These are phyloP conservation scores for Quercus suber DNA, from an alignment of 306 rosid species.

Conservation along the genomic window DNA sequence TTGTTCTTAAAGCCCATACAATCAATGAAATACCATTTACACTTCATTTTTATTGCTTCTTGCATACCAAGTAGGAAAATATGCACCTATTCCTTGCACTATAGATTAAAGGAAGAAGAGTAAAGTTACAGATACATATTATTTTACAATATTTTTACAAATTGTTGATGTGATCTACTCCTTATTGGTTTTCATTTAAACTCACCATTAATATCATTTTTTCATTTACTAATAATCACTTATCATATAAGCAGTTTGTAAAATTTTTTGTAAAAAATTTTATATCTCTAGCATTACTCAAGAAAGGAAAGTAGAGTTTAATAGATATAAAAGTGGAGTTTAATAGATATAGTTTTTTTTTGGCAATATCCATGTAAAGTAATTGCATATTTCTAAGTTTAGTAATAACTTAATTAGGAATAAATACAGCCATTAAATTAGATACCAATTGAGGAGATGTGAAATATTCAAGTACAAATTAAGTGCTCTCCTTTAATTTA, in stretches of 20 bases:
- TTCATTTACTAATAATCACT: too few relatives aligned
- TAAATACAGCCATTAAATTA: conserved; percentile 14
- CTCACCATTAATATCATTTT: too few relatives aligned
- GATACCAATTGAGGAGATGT: conserved; percentile 17
- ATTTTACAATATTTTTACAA: too few relatives aligned
- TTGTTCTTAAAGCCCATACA: neutral
- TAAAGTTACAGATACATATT: too few relatives aligned
- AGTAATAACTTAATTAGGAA: conserved; percentile 9
- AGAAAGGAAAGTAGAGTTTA: neutral
- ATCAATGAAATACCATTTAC: neutral
- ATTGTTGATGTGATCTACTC: too few relatives aligned
- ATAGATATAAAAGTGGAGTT: neutral
- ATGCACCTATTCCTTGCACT: neutral
- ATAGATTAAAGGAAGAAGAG: neutral
- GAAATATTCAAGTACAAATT: conserved; percentile 19
- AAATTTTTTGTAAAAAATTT: too few relatives aligned
- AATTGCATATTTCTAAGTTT: neutral
- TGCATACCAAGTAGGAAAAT: neutral
- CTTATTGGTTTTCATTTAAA: too few relatives aligned
- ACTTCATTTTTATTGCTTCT: neutral
- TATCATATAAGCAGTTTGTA: too few relatives aligned
- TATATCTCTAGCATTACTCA: too few relatives aligned
- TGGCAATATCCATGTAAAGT: neutral
- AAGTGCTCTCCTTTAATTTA: conserved; percentile 12
- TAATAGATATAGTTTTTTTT: neutral